Evolutionary conservation across 179 eudicot genomes (phyloP), one percentile per base, ranked within the genome.

Genomic region (Silene vulgaris): DNA sequence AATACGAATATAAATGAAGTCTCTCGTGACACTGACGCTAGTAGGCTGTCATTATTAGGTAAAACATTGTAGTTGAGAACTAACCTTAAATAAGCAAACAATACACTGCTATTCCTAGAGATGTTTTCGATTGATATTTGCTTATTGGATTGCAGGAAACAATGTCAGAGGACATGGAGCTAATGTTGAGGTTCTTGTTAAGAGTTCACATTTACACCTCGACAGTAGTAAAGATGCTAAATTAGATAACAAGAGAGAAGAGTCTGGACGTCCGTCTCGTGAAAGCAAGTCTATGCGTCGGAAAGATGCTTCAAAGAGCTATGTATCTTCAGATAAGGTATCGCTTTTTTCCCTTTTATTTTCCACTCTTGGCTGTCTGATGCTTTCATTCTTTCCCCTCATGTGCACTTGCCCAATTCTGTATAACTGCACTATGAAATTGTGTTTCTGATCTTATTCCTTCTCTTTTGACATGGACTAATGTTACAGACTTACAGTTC

Each of bases 261-360:
- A 75, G 61, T 35, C 61, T 57, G 50, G 32, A 37, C 75, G 78
- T 78, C 35, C 69, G 54, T 56, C 79, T 59, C 75, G 64, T 70
- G 94, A 85, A 76, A 80, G 77, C 82, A 87, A 79, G 74, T 71
- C 83, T 48, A 83, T 72, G 66, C 82, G 78, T 52, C 86, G 80
- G 70, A 84, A 76, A 76, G 80, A 76, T 76, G 75, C 72, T 74
- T 80, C 73, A 68, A 72, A 78, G 67, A 77, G 77, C 75, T 69
- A 69, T 76, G 65, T 71, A 52, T 85, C 84, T 67, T 75, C 72
- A 16, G 81, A 84, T 20, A 88, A 87, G 88, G 97, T 91, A 76
- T 71, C 1, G 5, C 26, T 37, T 67, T 40, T 68, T 45, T 5
- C 17, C 76, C 65, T 48, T 62, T 48, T 77, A 62, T 59, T 62